Evolutionary conservation across 257 asterid species (phyloP).

Genomic region (Lithospermum erythrorhizon): DNA sequence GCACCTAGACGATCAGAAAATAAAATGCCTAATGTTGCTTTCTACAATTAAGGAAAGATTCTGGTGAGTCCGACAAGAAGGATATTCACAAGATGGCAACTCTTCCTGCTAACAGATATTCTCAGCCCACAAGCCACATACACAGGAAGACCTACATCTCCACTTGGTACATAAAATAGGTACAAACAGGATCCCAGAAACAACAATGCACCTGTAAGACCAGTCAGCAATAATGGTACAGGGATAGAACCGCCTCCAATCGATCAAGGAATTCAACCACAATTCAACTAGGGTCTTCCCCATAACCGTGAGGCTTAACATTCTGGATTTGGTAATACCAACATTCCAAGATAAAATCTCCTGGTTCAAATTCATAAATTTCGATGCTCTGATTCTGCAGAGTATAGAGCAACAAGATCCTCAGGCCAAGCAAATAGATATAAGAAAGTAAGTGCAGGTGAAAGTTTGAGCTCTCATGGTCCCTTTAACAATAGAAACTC

Average conservation of each 20-base stretch:
- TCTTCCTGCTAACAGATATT: constrained; percentile 7
- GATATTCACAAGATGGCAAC: neutral
- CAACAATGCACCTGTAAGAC: constrained; percentile 10
- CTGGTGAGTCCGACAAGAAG: neutral
- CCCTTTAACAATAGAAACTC: constrained; percentile 15
- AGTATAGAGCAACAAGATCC: constrained; percentile 9
- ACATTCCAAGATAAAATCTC: constrained; percentile 19
- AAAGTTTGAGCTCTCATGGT: neutral
- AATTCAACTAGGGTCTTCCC: constrained; percentile 15
- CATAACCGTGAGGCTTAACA: constrained; percentile 11
- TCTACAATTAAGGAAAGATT: neutral
- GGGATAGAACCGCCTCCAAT: constrained; percentile 8
- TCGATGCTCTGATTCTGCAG: constrained; percentile 21
- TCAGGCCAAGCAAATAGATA: constrained; percentile 41
- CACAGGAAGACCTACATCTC: constrained; percentile 9
- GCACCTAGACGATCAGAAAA: constrained; percentile 38
- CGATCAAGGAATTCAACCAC: constrained; percentile 18
- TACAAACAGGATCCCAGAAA: constrained; percentile 29
- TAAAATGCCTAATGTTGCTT: constrained; percentile 27
- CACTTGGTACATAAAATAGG: constrained; percentile 23
- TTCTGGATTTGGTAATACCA: constrained; percentile 6
- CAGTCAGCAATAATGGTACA: constrained; percentile 11
- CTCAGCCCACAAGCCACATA: constrained; percentile 5
- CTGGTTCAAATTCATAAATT: constrained; percentile 15
- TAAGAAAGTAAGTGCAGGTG: constrained; percentile 30